Base-by-base conservation (phyloP, 2,329 filamentous ascomycete species). In the Exophiala sideris region DNA sequence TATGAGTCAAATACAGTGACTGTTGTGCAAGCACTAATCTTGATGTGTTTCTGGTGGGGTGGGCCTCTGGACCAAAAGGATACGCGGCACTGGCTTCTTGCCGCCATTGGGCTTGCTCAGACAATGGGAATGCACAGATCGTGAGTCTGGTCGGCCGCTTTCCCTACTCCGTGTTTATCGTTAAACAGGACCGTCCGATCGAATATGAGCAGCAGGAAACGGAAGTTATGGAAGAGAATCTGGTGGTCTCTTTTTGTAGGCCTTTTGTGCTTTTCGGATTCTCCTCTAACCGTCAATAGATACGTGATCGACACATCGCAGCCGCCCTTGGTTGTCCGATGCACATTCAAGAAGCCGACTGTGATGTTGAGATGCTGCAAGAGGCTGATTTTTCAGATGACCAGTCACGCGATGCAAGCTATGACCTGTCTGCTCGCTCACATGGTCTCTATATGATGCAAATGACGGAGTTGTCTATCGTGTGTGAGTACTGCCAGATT, bases 51-150 rank as follows among this genome's bases (percentile, higher is more conserved):
- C 32, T 64, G 61, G 62, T 63, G 60, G 62, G 45, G 51, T 38
- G 52, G 62, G n/a, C 60, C 60, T n/a, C 58, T 57, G 40, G 62
- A 56, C 49, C 40, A 52, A 33, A 56, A 56, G 45, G 53, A 56
- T 33, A 48, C 52, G 18, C 48, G 48, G n/a, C 48, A 56, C 49
- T 56, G 53, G 53, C 24, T 56, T 42, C 36, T 49, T 36, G 45
- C 48, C 46, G 92, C 92, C 45, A 95, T 91, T 35, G 91, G 96
- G 50, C 90, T 97, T 38, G 92, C 92, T 2, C 92, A 97, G 68
- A 92, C 92, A 9, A 96, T 91, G 4, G 92, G 92, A 48, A 97
- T 97, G 92, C 92, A 97, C 71, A 82, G 92, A 66, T 95, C 81
- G 81, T 82, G 65, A 48, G 53, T 40, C 52, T 40, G 16, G 46